phyloP scores from a whole-genome alignment of 306 rosid genomes.

The Cucurbita moschata region DNA sequence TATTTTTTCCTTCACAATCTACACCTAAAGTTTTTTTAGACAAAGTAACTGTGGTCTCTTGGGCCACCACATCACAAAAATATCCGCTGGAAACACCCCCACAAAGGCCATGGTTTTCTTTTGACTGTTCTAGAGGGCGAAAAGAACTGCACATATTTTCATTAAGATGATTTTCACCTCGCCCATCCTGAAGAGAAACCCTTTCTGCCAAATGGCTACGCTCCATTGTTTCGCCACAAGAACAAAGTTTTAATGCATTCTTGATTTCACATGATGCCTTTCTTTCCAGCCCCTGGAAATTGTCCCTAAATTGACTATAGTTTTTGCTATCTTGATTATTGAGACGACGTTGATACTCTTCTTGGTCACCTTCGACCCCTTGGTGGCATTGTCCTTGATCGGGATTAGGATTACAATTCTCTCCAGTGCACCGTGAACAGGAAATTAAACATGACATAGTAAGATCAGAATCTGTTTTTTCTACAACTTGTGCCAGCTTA shows the following conservation, averaged over 20 bases:
- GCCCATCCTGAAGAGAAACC: not conserved
- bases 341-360: slow-evolving; percentile 16
- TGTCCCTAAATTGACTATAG: slow-evolving; percentile 10
- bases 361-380: slow-evolving; percentile 17
- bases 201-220: not conserved
- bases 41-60: slow-evolving; percentile 10
- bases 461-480: slow-evolving; percentile 10
- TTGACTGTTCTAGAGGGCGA: slow-evolving; percentile 13
- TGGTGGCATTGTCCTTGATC: slow-evolving; percentile 9
- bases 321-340: slow-evolving; percentile 24
- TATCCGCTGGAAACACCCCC: slow-evolving; percentile 15
- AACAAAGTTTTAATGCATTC: slow-evolving; percentile 26
- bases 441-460: slow-evolving; percentile 13
- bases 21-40: slow-evolving; percentile 8
- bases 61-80: slow-evolving; percentile 13
- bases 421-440: slow-evolving; percentile 6
- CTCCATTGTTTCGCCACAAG: slow-evolving; percentile 8
- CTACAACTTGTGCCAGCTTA: slow-evolving; percentile 1
- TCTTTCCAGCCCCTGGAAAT: slow-evolving; percentile 16
- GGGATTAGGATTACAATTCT: slow-evolving; percentile 11
- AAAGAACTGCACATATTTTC: slow-evolving; percentile 15
- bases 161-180: slow-evolving; percentile 5
- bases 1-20: slow-evolving; percentile 25
- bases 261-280: slow-evolving; percentile 17
- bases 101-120: slow-evolving; percentile 16